These are phyloP conservation scores for Pleochaeta shiraiana DNA, from an alignment of 2,329 filamentous ascomycete species.

Conservation along the genomic window DNA sequence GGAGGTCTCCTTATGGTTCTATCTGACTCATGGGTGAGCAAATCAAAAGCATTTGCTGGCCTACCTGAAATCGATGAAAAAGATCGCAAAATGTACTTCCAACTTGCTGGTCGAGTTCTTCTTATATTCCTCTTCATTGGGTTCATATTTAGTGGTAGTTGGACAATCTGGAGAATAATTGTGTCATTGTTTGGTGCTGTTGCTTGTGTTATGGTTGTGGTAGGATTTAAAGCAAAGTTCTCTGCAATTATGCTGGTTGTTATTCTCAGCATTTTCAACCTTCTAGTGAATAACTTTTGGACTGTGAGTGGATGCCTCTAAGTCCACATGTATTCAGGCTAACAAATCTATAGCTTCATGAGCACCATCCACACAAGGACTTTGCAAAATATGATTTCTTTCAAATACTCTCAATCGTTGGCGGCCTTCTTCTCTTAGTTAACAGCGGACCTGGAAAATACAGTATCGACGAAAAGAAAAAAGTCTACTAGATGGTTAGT, in stretches of 20 bases:
- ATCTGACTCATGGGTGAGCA: constrained; percentile 94
- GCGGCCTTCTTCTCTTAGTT: constrained; percentile 84
- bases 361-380: constrained; percentile 97
- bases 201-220: constrained; percentile 94
- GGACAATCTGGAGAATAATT: constrained; percentile 70
- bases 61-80: constrained; percentile 92
- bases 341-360: constrained; percentile 50
- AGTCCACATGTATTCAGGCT: background rate
- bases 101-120: constrained; percentile 84
- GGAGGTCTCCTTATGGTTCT: constrained; percentile 95
- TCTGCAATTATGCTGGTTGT: constrained; percentile 90
- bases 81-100: constrained; percentile 99
- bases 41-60: constrained; percentile 90
- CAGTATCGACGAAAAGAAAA: constrained; percentile 99
- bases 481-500: constrained; percentile 87
- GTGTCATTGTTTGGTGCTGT: constrained; percentile 72
- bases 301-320: constrained; percentile 41
- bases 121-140: constrained; percentile 96
- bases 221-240: constrained; percentile 99
- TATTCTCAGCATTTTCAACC: constrained; percentile 88
- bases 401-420: constrained; percentile 97
- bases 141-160: constrained; percentile 87
- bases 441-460: constrained; percentile 98
- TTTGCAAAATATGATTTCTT: constrained; percentile 99
- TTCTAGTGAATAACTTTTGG: constrained; percentile 99